These are phyloP conservation scores for Pterulicium gracile DNA, from an alignment of 1,284 basidiomycete species.

Conservation along the genomic window DNA sequence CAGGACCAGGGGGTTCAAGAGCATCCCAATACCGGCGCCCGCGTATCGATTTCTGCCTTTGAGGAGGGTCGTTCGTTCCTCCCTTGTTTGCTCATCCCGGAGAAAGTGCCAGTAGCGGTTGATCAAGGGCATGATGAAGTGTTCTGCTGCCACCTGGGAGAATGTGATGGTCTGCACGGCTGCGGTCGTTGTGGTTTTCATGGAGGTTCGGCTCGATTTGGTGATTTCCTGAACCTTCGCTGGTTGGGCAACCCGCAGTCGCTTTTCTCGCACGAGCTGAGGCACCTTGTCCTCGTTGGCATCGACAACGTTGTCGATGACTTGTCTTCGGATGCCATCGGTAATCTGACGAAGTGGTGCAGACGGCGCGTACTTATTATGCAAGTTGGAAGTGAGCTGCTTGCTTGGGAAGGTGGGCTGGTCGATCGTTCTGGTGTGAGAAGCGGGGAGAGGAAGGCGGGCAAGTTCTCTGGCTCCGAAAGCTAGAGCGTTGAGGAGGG, in stretches of 20 bases:
- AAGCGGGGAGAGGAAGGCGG: constrained; percentile 44
- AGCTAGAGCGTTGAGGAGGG: constrained; percentile 79
- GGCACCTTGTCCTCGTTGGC: constrained; percentile 40
- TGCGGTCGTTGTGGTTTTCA: background rate
- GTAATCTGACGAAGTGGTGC: constrained; percentile 41
- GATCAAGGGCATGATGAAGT: constrained; percentile 80
- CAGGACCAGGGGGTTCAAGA: constrained; percentile 69
- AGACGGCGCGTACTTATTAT: constrained; percentile 32
- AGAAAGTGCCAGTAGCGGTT: constrained; percentile 89
- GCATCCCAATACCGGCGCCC: constrained; percentile 68
- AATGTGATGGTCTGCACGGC: constrained; percentile 30
- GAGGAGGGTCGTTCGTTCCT: constrained; percentile 49
- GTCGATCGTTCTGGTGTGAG: constrained; percentile 22
- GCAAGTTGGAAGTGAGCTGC: constrained; percentile 58
- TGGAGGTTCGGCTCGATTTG: constrained; percentile 7
- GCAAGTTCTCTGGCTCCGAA: constrained; percentile 81
- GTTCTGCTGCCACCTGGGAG: constrained; percentile 73
- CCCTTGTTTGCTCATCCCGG: constrained; percentile 67
- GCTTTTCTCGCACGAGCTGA: constrained; percentile 58
- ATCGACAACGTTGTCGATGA: constrained; percentile 46
- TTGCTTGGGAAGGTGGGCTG: constrained; percentile 66
- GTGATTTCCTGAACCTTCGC: constrained; percentile 34
- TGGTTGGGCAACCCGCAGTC: constrained; percentile 54
- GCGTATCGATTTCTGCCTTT: constrained; percentile 43
- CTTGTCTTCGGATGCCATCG: constrained; percentile 44